phyloP scores from a whole-genome alignment of 2,329 filamentous ascomycete species.

The Cryphonectria radicalis region DNA sequence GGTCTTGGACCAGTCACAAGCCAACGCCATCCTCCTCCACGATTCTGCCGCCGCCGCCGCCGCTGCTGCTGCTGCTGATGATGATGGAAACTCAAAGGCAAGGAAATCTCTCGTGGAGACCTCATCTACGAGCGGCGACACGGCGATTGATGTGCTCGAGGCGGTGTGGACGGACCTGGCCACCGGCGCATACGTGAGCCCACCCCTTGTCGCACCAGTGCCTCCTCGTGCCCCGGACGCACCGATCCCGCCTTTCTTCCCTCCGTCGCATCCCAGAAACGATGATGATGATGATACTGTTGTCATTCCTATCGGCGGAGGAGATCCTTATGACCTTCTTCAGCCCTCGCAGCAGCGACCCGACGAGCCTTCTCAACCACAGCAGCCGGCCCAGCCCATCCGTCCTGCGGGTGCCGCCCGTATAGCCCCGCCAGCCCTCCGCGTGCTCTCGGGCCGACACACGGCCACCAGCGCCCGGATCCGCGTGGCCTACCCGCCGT shows the following conservation, averaged over 20 bases:
- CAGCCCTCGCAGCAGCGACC: too few relatives aligned
- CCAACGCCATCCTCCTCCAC: slow-evolving; percentile 5
- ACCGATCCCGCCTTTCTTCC: not conserved
- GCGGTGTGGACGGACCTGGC: slow-evolving; percentile 46
- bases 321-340: slow-evolving; percentile 29
- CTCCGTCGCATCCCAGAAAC: not conserved
- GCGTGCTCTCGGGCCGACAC: slow-evolving; percentile 47
- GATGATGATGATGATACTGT: not conserved
- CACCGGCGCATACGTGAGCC: slow-evolving; percentile 33
- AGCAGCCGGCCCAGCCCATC: not conserved
- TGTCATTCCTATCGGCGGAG: slow-evolving; percentile 27
- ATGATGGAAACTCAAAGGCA: slow-evolving; percentile 15
- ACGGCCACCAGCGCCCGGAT: slow-evolving; percentile 50
- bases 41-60: not conserved
- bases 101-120: slow-evolving; percentile 42
- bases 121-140: slow-evolving; percentile 49
- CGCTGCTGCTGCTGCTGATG: too few relatives aligned
- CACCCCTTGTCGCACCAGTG: slow-evolving; percentile 25
- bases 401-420: slow-evolving; percentile 3
- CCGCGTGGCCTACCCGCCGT: slow-evolving; percentile 49
- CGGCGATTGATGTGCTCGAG: slow-evolving; percentile 46
- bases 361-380: too few relatives aligned
- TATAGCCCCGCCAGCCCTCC: slow-evolving; percentile 34
- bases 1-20: slow-evolving; percentile 41
- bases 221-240: not conserved